phyloP scores from a whole-genome alignment of 352 stramenopile species.

The Hyaloperonospora arabidopsidis region DNA sequence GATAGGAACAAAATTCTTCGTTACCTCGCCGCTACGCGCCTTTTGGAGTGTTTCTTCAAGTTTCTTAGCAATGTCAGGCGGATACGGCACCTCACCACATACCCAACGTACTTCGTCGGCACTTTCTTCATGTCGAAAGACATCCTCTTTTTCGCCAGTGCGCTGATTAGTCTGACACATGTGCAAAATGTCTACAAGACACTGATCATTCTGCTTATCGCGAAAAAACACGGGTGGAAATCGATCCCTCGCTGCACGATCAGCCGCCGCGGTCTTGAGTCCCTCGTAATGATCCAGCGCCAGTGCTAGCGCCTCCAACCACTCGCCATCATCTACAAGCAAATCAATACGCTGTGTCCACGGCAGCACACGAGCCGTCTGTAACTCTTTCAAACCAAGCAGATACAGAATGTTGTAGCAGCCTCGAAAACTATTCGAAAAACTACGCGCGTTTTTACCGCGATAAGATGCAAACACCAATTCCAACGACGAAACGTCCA shows the following conservation, averaged over 20 bases:
- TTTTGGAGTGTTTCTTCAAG: slow-evolving; percentile 83
- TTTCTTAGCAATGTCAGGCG: slow-evolving; percentile 70
- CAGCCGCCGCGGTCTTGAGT: slow-evolving; percentile 69
- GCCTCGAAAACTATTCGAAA: slow-evolving; percentile 86
- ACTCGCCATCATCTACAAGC: slow-evolving; percentile 93
- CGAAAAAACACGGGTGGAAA: slow-evolving; percentile 86
- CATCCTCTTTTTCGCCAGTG: slow-evolving; percentile 81
- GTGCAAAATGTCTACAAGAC: slow-evolving; percentile 82
- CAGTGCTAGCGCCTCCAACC: slow-evolving; percentile 93
- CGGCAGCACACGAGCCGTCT: slow-evolving; percentile 86
- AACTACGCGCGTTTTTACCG: slow-evolving; percentile 74
- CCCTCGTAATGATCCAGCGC: slow-evolving; percentile 94
- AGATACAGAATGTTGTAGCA: slow-evolving; percentile 91
- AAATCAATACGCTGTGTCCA: slow-evolving; percentile 91
- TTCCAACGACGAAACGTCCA: slow-evolving; percentile 90
- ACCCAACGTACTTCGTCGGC: slow-evolving; percentile 80
- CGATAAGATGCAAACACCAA: slow-evolving; percentile 90
- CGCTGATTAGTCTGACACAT: slow-evolving; percentile 88
- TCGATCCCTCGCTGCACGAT: slow-evolving; percentile 72
- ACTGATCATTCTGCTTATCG: slow-evolving; percentile 85
- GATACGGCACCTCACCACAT: slow-evolving; percentile 73
- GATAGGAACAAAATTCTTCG: slow-evolving; percentile 86
- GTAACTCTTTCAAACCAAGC: slow-evolving; percentile 89
- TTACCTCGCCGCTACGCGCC: slow-evolving; percentile 67
- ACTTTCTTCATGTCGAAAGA: slow-evolving; percentile 78